These are phyloP conservation scores for Calonectria leucothoes DNA, from an alignment of 2,329 filamentous ascomycete species.

Conservation along the genomic window DNA sequence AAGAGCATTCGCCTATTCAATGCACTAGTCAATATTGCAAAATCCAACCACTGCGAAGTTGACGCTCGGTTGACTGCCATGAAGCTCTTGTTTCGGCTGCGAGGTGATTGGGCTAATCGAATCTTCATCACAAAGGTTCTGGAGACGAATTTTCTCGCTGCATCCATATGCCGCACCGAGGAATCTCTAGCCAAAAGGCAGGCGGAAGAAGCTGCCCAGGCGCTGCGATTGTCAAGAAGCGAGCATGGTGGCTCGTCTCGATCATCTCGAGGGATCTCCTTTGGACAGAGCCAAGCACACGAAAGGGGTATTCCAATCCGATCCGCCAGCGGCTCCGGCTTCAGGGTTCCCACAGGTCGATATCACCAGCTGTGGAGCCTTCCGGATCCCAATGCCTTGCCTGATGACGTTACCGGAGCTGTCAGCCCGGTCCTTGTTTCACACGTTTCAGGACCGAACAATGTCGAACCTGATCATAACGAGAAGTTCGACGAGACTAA, in stretches of 20 bases:
- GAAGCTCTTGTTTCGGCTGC: slow-evolving; percentile 83
- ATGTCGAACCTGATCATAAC: slow-evolving; percentile 13
- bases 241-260: slow-evolving; percentile 55
- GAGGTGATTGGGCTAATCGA: slow-evolving; percentile 83
- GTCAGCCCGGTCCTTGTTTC: slow-evolving; percentile 66
- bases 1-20: slow-evolving; percentile 75
- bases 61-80: slow-evolving; percentile 80
- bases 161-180: slow-evolving; percentile 75
- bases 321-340: slow-evolving; percentile 54
- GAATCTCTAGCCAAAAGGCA: slow-evolving; percentile 62
- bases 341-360: slow-evolving; percentile 44
- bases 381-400: slow-evolving; percentile 67
- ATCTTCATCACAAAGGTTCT: slow-evolving; percentile 78
- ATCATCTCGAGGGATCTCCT: slow-evolving; percentile 63
- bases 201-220: slow-evolving; percentile 62
- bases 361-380: slow-evolving; percentile 69
- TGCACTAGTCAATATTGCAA: slow-evolving; percentile 72
- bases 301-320: slow-evolving; percentile 57
- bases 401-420: slow-evolving; percentile 56
- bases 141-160: slow-evolving; percentile 80
- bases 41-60: slow-evolving; percentile 68
- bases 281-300: slow-evolving; percentile 58
- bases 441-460: slow-evolving; percentile 38
- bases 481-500: slow-evolving; percentile 26
- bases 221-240: slow-evolving; percentile 55